Conservation (phyloP, 148 eudicot species). For the Tetragonia tetragonoides region DNA sequence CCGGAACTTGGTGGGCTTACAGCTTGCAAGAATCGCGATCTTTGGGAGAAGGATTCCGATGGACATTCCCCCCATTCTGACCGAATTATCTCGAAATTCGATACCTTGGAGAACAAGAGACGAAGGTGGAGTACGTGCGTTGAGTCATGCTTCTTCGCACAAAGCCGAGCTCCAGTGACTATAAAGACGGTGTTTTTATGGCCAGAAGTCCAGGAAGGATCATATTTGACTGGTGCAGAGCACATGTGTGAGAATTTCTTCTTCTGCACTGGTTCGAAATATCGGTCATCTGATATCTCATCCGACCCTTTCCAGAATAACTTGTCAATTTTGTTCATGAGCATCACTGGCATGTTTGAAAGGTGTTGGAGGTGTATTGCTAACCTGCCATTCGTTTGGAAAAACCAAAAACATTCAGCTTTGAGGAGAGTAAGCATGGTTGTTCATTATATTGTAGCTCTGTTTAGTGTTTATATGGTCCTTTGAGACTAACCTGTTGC, state of each 20-base stretch:
- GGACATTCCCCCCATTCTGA: constrained; percentile 58
- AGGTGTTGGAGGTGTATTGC: constrained; percentile 80
- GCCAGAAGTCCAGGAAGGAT: constrained; percentile 40
- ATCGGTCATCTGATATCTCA: constrained; percentile 42
- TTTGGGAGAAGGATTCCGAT: constrained; percentile 39
- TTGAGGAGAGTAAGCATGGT: background rate
- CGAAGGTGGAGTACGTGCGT: constrained; percentile 64
- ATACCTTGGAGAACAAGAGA: constrained; percentile 51
- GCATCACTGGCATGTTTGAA: constrained; percentile 49
- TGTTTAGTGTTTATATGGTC: too few relatives aligned
- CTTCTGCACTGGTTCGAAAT: constrained; percentile 60
- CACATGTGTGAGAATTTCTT: constrained; percentile 65
- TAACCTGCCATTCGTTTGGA: constrained; percentile 39
- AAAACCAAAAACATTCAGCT: background rate
- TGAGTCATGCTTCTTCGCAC: constrained; percentile 45
- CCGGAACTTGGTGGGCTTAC: constrained; percentile 43
- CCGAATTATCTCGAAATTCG: constrained; percentile 33
- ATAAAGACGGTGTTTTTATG: constrained; percentile 41
- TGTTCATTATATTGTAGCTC: too few relatives aligned
- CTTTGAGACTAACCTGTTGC: constrained; percentile 46
- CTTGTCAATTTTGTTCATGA: constrained; percentile 42
- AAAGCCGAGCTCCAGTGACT: constrained; percentile 79
- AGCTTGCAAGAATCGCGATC: constrained; percentile 40
- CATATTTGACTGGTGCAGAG: constrained; percentile 58
- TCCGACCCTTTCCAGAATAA: constrained; percentile 67